Evolutionary conservation across 2,329 filamentous ascomycete genomes (phyloP).

Genomic region (Trichoderma cornu-damae): DNA sequence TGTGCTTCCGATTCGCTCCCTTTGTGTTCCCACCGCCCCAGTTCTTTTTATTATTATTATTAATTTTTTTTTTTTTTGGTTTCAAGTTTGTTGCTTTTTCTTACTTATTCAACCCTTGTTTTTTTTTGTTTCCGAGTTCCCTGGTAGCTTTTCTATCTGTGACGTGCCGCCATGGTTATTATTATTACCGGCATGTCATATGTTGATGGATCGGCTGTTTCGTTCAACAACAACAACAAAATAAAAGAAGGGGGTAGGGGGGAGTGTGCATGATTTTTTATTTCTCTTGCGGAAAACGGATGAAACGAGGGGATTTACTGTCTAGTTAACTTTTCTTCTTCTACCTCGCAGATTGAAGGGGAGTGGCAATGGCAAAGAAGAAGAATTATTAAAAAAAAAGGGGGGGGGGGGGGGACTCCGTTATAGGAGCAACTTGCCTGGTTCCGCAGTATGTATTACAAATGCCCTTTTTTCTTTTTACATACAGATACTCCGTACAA

Average conservation of each 20-base stretch:
- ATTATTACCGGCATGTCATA: conserved; percentile 5
- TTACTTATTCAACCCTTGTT: too few species aligned
- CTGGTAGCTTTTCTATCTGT: neutral
- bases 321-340: too few species aligned
- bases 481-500: neutral
- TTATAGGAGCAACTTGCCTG: too few species aligned
- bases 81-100: conserved; percentile 9
- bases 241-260: neutral
- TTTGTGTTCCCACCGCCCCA: neutral
- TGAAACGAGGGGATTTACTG: neutral
- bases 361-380: too few species aligned
- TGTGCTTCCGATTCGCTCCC: conserved; percentile 4
- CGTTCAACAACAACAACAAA: too few species aligned
- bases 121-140: neutral
- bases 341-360: too few species aligned
- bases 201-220: neutral
- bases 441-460: too few species aligned
- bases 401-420: too few species aligned
- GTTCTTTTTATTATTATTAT: too few species aligned
- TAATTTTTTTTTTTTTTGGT: too few species aligned
- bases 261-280: neutral
- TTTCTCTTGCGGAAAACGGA: neutral
- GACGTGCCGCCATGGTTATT: neutral
- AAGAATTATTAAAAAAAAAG: too few species aligned
- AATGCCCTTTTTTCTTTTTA: too few species aligned